Percentiles rank a stretch among this genome's conserved stretches.
phyloP scores from a whole-genome alignment of 192 early-diverging fungal genomes.

The Entophlyctis helioformis region DNA sequence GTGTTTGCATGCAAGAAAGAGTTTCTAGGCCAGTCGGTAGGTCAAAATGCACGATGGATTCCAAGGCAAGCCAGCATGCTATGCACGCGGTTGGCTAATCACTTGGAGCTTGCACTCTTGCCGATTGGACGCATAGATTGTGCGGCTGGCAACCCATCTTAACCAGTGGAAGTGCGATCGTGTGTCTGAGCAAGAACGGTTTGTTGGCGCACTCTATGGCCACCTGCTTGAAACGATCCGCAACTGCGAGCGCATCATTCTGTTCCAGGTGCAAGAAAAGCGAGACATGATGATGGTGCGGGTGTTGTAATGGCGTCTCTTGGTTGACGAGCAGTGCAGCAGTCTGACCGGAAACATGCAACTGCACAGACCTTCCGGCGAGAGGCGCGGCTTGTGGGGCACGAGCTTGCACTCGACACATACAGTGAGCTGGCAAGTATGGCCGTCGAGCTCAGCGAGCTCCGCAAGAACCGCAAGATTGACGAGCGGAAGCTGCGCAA shows the following conservation, averaged over 20 bases:
- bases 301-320: neutral
- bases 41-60: too few relatives aligned
- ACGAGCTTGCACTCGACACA: slow-evolving; percentile 16
- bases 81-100: too few relatives aligned
- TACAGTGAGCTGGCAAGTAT: slow-evolving; percentile 25
- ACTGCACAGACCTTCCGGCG: slow-evolving; percentile 18
- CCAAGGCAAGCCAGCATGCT: too few relatives aligned
- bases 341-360: neutral
- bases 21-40: slow-evolving; percentile 21
- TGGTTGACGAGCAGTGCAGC: neutral
- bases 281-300: slow-evolving; percentile 25
- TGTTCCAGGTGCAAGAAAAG: slow-evolving; percentile 25
- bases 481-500: slow-evolving; percentile 33
- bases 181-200: slow-evolving; percentile 28
- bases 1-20: slow-evolving; percentile 37
- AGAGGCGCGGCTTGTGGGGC: slow-evolving; percentile 25
- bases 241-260: slow-evolving; percentile 25
- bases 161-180: slow-evolving; percentile 34
- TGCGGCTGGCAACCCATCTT: slow-evolving; percentile 20
- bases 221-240: slow-evolving; percentile 27
- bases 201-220: slow-evolving; percentile 16
- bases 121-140: too few relatives aligned
- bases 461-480: slow-evolving; percentile 24
- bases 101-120: too few relatives aligned
- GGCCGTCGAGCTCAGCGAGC: slow-evolving; percentile 32